phyloP scores from a whole-genome alignment of 2,329 filamentous ascomycete species.

The Phaeoacremonium minimum region DNA sequence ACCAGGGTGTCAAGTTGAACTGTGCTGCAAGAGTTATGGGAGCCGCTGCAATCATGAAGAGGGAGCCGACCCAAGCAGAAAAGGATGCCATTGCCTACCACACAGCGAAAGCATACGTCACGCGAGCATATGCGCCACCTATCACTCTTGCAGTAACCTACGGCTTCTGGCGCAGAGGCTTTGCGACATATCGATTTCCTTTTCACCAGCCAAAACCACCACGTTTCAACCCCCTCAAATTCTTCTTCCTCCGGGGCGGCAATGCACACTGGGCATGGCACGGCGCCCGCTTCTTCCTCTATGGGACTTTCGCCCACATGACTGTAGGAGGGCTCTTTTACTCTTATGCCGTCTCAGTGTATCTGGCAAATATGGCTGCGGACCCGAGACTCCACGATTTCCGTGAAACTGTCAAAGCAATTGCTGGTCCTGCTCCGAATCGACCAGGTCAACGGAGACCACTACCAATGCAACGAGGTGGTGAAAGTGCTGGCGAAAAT shows the following conservation, averaged over 20 bases:
- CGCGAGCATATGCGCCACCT: conserved; percentile 21
- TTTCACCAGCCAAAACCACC: conserved; percentile 28
- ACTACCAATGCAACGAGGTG: too few species aligned
- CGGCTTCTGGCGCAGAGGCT: conserved; percentile 19
- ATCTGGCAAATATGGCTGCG: neutral
- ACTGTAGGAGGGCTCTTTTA: conserved; percentile 19
- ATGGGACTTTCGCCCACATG: conserved; percentile 20
- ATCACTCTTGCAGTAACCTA: conserved; percentile 15
- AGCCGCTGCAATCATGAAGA: conserved; percentile 1
- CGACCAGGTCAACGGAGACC: neutral
- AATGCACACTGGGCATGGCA: conserved; percentile 29
- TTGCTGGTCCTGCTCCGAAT: neutral
- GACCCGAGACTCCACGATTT: conserved; percentile 9
- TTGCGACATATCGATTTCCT: conserved; percentile 30
- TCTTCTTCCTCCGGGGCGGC: conserved; percentile 23
- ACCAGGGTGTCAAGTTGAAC: conserved; percentile 1
- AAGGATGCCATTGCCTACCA: conserved; percentile 18
- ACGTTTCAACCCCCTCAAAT: conserved; percentile 22
- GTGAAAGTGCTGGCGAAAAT: neutral
- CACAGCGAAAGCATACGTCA: conserved; percentile 14
- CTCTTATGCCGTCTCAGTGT: conserved; percentile 19
- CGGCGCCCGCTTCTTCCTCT: conserved; percentile 24
- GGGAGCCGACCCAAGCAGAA: conserved; percentile 18
- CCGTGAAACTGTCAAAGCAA: neutral
- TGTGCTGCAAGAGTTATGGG: conserved; percentile 7